Evolutionary conservation across 2,329 filamentous ascomycete genomes (phyloP), one percentile per base, ranked within the genome.

Genomic region (Fusarium liriodendri): DNA sequence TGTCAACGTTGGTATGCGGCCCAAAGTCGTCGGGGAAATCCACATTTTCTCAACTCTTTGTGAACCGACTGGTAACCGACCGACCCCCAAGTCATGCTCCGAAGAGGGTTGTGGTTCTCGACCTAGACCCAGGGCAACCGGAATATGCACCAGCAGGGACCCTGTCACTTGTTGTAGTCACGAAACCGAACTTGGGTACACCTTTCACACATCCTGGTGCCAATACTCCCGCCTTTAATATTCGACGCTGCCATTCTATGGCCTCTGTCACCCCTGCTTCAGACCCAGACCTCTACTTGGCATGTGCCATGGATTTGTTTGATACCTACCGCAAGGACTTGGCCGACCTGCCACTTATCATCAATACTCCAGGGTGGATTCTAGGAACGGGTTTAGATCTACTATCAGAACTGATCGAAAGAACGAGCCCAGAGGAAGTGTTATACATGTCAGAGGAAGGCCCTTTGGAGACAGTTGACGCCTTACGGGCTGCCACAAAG

Each of bases 321-420:
- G 82, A 86, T 0, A 85, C 88, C 42, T 93, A 93, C 78, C 85
- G 83, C 27, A 85, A 84, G 8, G 80, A 78, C 6, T 76, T 87
- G 6, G 79, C 84, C 0, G 82, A 83, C 10, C 84, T 82, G 14
- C 90, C 93, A 0, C 83, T 95, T 0, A 81, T 96, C 8, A 86
- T 96, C 76, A 95, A 96, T 78, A 93, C 92, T 0, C 90, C 93
- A 1, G 92, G 93, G 4, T 95, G 93, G 91, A 88, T 94, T 27
- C 89, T 92, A 67, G 92, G 92, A 1, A 91, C 92, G 0, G 93
- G 93, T 0, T 85, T 94, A 0, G 89, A 92, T 72, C 83, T 94
- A 0, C 82, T 95, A 0, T 83, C 86, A 7, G 86, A 89, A 13
- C 80, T 95, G 6, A 86, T 93, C 37, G 74, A 80, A 6, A 83